Conservation (phyloP, 2,329 filamentous ascomycete species). For the Alternaria tenuissima region DNA sequence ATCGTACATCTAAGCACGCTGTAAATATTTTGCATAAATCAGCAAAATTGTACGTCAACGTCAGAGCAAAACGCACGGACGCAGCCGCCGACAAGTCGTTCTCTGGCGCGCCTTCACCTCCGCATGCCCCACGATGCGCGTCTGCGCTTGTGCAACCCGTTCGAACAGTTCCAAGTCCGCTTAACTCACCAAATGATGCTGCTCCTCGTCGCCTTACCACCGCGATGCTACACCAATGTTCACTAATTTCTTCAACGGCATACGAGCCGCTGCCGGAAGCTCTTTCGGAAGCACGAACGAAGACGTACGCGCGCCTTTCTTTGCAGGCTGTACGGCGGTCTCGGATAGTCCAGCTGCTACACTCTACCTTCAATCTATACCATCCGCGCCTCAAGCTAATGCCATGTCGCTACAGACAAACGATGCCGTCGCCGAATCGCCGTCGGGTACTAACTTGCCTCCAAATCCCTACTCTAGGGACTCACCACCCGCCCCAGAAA, state of each 20-base stretch:
- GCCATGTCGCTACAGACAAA: conserved; percentile 29
- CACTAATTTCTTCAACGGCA: conserved; percentile 7
- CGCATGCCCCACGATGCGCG: conserved; percentile 24
- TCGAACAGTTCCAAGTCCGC: not conserved
- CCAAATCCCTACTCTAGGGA: conserved; percentile 11
- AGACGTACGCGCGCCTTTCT: conserved; percentile 20
- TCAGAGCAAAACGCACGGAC: conserved; percentile 16
- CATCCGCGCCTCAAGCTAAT: conserved; percentile 21
- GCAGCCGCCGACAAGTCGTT: conserved; percentile 10
- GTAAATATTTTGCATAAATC: not conserved
- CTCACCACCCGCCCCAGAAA: conserved; percentile 7
- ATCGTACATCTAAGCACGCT: not conserved
- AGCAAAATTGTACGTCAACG: not conserved
- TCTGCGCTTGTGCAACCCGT: conserved; percentile 14
- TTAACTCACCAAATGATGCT: conserved; percentile 12
- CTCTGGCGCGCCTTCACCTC: conserved; percentile 22
- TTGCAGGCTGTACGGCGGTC: not conserved
- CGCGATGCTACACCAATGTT: conserved; percentile 21
- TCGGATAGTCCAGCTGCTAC: not conserved
- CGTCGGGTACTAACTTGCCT: conserved; percentile 10
- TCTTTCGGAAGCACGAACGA: conserved; percentile 6
- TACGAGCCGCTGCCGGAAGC: conserved; percentile 13
- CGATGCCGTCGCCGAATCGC: conserved; percentile 23
- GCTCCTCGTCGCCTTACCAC: conserved; percentile 4
- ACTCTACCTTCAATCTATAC: not conserved